These are phyloP conservation scores for Pseudogymnoascus sp. DNA, from an alignment of 2,329 filamentous ascomycete species.

Conservation along the genomic window DNA sequence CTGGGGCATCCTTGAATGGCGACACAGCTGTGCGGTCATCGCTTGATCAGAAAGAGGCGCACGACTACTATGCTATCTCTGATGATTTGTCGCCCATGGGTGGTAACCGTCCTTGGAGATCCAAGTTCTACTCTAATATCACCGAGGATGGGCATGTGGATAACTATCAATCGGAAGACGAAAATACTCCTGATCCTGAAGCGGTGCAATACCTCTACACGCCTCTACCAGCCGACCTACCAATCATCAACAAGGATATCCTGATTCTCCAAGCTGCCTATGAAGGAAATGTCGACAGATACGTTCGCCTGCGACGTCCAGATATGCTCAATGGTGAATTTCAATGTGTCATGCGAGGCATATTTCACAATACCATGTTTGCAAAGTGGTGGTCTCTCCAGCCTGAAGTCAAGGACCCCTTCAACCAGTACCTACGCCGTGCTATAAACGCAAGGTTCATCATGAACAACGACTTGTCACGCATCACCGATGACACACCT, in stretches of 20 bases:
- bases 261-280: slow-evolving; percentile 34
- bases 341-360: slow-evolving; percentile 24
- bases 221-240: slow-evolving; percentile 32
- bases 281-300: slow-evolving; percentile 35
- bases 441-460: slow-evolving; percentile 27
- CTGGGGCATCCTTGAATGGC: slow-evolving; percentile 26
- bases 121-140: neutral
- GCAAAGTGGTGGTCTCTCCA: slow-evolving; percentile 28
- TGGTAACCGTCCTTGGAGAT: neutral
- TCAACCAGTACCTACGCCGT: neutral
- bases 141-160: neutral
- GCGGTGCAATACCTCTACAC: slow-evolving; percentile 20
- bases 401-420: neutral
- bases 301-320: slow-evolving; percentile 29
- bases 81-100: no score
- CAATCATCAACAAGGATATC: slow-evolving; percentile 32
- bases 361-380: slow-evolving; percentile 32
- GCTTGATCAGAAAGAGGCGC: slow-evolving; percentile 15
- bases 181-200: neutral
- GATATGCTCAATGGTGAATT: slow-evolving; percentile 19
- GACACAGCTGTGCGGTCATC: slow-evolving; percentile 29
- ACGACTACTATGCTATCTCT: no score
- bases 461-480: slow-evolving; percentile 24
- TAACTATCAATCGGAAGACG: neutral
- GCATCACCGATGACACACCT: neutral